Base-by-base conservation (phyloP, 257 asterid genomes). In the Penstemon davidsonii region DNA sequence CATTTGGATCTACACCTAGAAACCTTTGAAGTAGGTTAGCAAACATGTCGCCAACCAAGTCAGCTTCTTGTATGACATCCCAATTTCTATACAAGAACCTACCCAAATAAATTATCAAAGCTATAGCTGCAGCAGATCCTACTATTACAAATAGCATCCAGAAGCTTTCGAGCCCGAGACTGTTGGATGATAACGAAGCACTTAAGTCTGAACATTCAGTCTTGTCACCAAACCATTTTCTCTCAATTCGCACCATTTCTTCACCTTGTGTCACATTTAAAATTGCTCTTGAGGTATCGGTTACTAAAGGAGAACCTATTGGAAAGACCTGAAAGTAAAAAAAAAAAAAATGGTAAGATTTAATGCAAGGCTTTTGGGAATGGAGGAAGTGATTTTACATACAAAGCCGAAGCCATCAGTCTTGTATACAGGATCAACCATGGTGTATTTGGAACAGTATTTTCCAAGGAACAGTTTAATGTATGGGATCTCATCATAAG, bases 271-370 rank as follows among this genome's bases (percentile, higher is more conserved):
- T 84, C 39, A 83, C 73, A 18, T 73, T 78, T 19, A 88, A 37
- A n/a, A 86, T 46, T 11, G 86, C 86, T 42, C 85, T 74, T n/a
- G 88, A 84, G 51, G 86, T 78, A 37, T 86, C 87, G 1, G 78
- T 44, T n/a, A 82, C 84, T 7, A 82, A 70, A 12, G 84, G 88
- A 0, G 87, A 80, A 53, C 95, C 89, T 3, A 70, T 81, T 1
- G 91, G 95, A 52, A 87, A 87, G 8, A 71, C 89, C 91, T 82
- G 75, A 13, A 33, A 42, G n/a, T 6, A n/a, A 39, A 51, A n/a
- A 64, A 44, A 62, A 11, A 36, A 19, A 58, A 57, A 10, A 5
- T 36, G 19, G 50, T 50, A 50, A 51, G 56, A 66, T 69, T 56
- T 43, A 60, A 46, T n/a, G 19, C 51, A 57, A 19, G 41, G 43